Conservation (phyloP, 2,329 filamentous ascomycete species). For the Apiospora arundinis region DNA sequence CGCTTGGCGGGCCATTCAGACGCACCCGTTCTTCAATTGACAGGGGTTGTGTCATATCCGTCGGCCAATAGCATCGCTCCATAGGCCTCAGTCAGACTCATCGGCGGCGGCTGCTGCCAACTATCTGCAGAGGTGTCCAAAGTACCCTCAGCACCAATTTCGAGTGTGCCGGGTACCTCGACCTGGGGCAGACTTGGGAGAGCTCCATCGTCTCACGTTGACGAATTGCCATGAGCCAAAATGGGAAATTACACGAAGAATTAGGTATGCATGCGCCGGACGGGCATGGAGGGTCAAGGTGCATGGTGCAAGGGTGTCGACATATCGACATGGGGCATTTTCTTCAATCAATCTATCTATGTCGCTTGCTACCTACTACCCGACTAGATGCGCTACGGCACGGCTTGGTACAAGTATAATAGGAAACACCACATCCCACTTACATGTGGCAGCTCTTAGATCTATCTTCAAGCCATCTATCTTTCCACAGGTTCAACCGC, state of each 20-base stretch:
- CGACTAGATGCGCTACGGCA: background rate
- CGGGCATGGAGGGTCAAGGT: too few relatives aligned
- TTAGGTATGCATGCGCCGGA: constrained; percentile 13
- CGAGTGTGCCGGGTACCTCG: background rate
- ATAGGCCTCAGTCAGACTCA: constrained; percentile 19
- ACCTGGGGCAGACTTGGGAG: background rate
- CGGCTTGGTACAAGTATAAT: constrained; percentile 22
- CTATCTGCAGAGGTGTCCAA: background rate
- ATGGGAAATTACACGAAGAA: constrained; percentile 13
- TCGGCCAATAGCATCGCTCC: constrained; percentile 17
- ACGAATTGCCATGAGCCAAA: constrained; percentile 19
- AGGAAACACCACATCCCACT: constrained; percentile 29
- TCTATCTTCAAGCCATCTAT: constrained; percentile 31
- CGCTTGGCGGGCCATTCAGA: constrained; percentile 37
- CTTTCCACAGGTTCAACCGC: constrained; percentile 15
- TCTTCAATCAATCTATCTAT: constrained; percentile 11
- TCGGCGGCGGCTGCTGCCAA: constrained; percentile 17
- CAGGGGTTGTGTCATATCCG: constrained; percentile 24
- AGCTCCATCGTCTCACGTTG: constrained; percentile 7
- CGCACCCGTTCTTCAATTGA: constrained; percentile 19
- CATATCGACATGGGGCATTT: background rate
- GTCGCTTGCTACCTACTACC: background rate
- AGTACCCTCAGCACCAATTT: background rate
- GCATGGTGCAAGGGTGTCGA: background rate
- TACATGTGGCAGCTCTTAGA: constrained; percentile 31